Conservation (phyloP, 306 rosid species). For the Potentilla sterilis region DNA sequence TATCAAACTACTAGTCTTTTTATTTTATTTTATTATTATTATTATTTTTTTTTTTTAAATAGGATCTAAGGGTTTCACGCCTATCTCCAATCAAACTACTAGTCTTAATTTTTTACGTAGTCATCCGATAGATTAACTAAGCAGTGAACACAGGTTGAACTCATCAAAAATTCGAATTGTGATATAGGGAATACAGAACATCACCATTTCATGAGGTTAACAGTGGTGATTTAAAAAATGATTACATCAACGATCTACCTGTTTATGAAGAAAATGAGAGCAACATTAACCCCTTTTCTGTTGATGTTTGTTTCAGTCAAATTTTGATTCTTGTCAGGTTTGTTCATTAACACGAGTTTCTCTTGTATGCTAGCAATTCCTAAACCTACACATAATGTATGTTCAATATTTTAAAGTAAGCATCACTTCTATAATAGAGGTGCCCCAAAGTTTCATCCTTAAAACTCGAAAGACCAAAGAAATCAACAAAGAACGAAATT, state of each 20-base stretch:
- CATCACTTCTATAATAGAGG: neutral
- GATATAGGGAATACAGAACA: neutral
- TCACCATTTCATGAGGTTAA: neutral
- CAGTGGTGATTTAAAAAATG: neutral
- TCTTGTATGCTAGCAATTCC: neutral
- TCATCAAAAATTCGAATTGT: neutral
- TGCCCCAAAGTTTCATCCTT: neutral
- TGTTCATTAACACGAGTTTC: neutral
- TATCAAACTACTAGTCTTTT: neutral
- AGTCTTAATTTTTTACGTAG: neutral
- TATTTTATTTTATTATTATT: too few species aligned
- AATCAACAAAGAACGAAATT: neutral
- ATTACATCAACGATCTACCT: neutral
- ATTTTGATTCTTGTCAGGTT: neutral
- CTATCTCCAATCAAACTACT: neutral
- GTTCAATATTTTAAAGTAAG: neutral
- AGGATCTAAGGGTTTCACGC: too few species aligned
- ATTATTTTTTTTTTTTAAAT: too few species aligned
- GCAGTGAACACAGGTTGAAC: slow-evolving; percentile 4
- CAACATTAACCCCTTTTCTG: neutral
- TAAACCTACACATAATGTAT: neutral
- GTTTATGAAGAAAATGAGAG: neutral
- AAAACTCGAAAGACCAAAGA: neutral
- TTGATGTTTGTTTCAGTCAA: neutral
- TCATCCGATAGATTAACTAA: neutral